Percentiles rank a stretch among this genome's conserved stretches.
Evolutionary conservation across 176 grass and related monocot species (phyloP).

Genomic region (Panicum miliaceum): DNA sequence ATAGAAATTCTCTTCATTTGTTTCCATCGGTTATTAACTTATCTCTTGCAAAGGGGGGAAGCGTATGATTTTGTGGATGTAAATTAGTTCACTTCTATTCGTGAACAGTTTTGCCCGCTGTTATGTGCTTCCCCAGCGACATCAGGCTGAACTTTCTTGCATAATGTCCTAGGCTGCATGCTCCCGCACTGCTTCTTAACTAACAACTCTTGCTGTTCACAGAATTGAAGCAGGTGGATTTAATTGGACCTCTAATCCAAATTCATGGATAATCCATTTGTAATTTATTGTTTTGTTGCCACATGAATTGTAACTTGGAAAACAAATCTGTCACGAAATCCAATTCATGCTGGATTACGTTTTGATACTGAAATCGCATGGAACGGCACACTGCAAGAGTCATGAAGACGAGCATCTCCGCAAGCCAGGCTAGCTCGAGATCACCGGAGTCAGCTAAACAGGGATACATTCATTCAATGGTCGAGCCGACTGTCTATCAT

Average conservation of each 20-base stretch:
- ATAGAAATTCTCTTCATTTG: background rate
- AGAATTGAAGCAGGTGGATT: background rate
- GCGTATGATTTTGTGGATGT: conserved; percentile 27
- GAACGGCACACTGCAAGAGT: background rate
- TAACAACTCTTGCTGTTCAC: background rate
- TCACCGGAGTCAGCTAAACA: too few relatives aligned
- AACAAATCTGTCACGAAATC: background rate
- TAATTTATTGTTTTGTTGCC: background rate
- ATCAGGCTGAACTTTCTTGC: background rate
- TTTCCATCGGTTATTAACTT: background rate
- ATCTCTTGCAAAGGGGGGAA: background rate
- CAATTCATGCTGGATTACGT: too few relatives aligned
- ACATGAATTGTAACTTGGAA: background rate
- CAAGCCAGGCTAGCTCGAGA: too few relatives aligned
- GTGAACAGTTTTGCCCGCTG: conserved; percentile 1
- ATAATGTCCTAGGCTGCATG: background rate
- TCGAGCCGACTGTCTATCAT: too few relatives aligned
- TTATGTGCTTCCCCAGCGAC: background rate
- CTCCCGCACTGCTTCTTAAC: background rate
- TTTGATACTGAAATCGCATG: too few relatives aligned
- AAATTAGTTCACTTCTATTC: background rate
- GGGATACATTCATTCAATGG: too few relatives aligned
- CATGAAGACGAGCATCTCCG: background rate
- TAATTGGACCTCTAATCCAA: background rate
- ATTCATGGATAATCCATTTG: background rate